phyloP scores from a whole-genome alignment of 2,329 filamentous ascomycete species.

The Microdochium bolleyi region DNA sequence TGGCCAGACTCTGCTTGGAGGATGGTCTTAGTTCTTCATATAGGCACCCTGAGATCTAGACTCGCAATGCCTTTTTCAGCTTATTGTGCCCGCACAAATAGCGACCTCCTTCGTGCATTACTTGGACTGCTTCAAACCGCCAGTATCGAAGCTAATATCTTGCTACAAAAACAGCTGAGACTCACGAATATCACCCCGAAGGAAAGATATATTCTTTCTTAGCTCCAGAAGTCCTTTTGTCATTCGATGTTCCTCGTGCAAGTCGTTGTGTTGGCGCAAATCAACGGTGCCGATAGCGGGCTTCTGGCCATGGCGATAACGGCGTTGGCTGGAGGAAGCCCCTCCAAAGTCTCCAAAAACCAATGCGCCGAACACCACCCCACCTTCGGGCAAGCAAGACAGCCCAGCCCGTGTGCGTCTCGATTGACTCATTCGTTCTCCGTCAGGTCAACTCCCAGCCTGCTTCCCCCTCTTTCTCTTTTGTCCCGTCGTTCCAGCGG shows the following conservation, averaged over 20 bases:
- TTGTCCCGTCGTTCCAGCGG: not conserved
- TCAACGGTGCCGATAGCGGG: not conserved
- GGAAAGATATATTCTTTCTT: too few species aligned
- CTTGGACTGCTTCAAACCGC: too few species aligned
- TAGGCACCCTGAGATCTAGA: not conserved
- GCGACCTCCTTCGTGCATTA: too few species aligned
- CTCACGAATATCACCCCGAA: too few species aligned
- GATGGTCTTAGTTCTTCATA: not conserved
- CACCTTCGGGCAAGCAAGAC: not conserved
- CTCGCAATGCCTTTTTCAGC: too few species aligned
- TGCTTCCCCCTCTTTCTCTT: not conserved
- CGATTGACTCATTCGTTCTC: not conserved
- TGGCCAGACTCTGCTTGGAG: not conserved
- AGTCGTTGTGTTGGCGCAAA: too few species aligned
- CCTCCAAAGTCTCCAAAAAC: not conserved
- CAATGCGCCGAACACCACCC: not conserved
- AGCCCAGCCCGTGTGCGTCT: not conserved
- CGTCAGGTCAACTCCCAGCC: not conserved
- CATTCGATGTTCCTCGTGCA: too few species aligned
- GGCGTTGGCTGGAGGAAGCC: not conserved
- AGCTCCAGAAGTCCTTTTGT: too few species aligned
- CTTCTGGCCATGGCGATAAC: not conserved
- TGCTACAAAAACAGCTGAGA: too few species aligned
- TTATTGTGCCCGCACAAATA: too few species aligned
- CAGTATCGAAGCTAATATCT: too few species aligned